Evolutionary conservation across 129 eudicot genomes (phyloP), one percentile per base, ranked within the genome.

Genomic region (Centrapalus pauciflorus): DNA sequence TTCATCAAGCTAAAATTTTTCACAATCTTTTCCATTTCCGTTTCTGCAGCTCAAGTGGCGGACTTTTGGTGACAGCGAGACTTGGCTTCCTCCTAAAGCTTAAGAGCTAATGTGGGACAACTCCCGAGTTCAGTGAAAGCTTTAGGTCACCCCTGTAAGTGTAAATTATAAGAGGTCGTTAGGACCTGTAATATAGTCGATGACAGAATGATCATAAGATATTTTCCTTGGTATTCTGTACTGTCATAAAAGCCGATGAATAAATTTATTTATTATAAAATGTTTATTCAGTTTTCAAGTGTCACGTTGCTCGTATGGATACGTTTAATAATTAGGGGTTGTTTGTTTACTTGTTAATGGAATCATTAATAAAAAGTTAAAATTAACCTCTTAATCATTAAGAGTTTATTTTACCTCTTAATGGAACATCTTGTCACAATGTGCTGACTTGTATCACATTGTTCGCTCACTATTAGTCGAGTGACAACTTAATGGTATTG

Each of bases 121-220:
- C 78, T 25, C 72, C 64, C 13, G 55, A 66, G 74, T 75, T 75
- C 74, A 46, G 79, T 75, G 79, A 75, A 57, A 67, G 79, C 74
- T 75, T 75, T 66, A 58, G 79, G 68, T 57, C 46, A 64, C 54
- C 61, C 38, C 0, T 68, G 73, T 25, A 75, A 46, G 40, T 75
- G 74, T 65, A 55, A 23, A 56, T 56, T 66, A 67, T 73, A 38
- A 64, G 71, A 55, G 30, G 63, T 51, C 23, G 6, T 67, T 34
- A 32, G 5, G 71, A 63, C 34, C 64, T 0, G 11, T 35, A 8
- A 12, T 49, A 32, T 28, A 32, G 17, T 25, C 23, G 4, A 5
- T 30, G 59, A 48, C 67, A 17, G 30, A 28, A 56, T 41, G 17
- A 34, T 37, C 60, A 25, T 14, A 71, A 49, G 61, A 34, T n/a